phyloP scores from a whole-genome alignment of 768 basidiomycete species.

The Leucogyrophana mollusca region DNA sequence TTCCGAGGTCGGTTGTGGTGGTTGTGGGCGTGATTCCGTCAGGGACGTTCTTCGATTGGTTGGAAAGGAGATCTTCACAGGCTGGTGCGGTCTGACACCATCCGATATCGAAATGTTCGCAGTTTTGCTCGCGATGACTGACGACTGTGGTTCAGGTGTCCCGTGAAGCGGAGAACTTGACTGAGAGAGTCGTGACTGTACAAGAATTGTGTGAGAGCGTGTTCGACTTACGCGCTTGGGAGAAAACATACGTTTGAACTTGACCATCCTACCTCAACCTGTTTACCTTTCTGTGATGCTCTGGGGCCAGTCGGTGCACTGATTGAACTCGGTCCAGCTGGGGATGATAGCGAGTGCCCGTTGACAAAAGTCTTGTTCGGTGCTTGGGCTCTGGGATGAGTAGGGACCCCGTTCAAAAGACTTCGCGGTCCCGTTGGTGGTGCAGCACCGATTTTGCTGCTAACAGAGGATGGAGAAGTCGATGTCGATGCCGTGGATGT shows the following conservation, averaged over 20 bases:
- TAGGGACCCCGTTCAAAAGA: constrained; percentile 40
- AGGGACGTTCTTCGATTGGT: constrained; percentile 27
- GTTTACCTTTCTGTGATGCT: constrained; percentile 40
- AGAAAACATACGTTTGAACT: constrained; percentile 32
- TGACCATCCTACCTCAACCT: constrained; percentile 35
- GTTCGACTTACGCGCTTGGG: not conserved
- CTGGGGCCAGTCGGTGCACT: constrained; percentile 31
- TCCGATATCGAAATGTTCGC: constrained; percentile 24
- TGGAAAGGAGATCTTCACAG: constrained; percentile 30
- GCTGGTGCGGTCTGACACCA: constrained; percentile 29
- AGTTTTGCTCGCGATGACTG: constrained; percentile 15
- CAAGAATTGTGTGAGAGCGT: constrained; percentile 7
- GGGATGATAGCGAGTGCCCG: constrained; percentile 32
- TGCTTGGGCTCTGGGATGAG: constrained; percentile 23
- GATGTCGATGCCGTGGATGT: constrained; percentile 33
- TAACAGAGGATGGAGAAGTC: constrained; percentile 27
- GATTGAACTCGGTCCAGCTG: constrained; percentile 20
- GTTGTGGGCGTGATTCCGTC: constrained; percentile 25
- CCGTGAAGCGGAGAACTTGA: constrained; percentile 13
- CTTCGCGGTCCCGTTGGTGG: constrained; percentile 71
- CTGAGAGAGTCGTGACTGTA: constrained; percentile 12
- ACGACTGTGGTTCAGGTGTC: constrained; percentile 5
- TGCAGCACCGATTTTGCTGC: constrained; percentile 46
- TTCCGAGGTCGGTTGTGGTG: constrained; percentile 37
- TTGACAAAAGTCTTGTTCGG: constrained; percentile 43